phyloP scores from a whole-genome alignment of 2,329 filamentous ascomycete genomes.

The Cordyceps tenuipes region DNA sequence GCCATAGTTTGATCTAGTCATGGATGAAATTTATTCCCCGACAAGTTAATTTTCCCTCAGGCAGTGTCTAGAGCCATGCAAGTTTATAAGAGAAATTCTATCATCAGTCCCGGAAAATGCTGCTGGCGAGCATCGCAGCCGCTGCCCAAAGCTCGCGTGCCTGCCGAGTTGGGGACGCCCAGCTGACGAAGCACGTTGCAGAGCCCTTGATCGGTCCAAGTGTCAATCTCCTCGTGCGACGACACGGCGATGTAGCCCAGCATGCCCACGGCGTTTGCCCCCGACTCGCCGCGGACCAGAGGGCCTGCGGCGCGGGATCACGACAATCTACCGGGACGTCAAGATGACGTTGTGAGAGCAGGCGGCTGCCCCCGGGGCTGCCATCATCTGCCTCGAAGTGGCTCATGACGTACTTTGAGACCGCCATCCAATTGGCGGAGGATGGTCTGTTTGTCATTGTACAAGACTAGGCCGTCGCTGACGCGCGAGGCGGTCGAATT shows the following conservation, averaged over 20 bases:
- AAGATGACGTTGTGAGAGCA: constrained; percentile 39
- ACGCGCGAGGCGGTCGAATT: constrained; percentile 13
- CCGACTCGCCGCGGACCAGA: constrained; percentile 25
- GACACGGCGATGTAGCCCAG: constrained; percentile 25
- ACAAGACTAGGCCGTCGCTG: constrained; percentile 9
- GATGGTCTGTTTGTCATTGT: constrained; percentile 10
- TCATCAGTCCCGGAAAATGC: background rate
- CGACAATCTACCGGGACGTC: constrained; percentile 35
- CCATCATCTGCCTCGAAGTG: constrained; percentile 1
- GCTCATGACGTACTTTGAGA: constrained; percentile 3
- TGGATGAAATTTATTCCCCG: background rate
- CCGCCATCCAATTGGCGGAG: constrained; percentile 1
- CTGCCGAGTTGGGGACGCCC: background rate
- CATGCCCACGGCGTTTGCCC: constrained; percentile 39
- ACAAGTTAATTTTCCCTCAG: no score
- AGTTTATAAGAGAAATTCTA: background rate
- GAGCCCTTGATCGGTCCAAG: constrained; percentile 2
- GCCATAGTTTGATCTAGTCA: background rate
- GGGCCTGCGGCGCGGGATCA: constrained; percentile 33
- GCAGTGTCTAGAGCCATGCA: background rate
- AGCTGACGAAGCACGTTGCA: background rate
- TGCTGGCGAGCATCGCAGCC: background rate
- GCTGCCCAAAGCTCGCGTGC: background rate
- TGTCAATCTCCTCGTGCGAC: constrained; percentile 7
- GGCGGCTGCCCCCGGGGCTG: constrained; percentile 11